Base-by-base conservation (phyloP, 1,284 basidiomycete genomes). In the Cutaneotrichosporon spelunceum region DNA sequence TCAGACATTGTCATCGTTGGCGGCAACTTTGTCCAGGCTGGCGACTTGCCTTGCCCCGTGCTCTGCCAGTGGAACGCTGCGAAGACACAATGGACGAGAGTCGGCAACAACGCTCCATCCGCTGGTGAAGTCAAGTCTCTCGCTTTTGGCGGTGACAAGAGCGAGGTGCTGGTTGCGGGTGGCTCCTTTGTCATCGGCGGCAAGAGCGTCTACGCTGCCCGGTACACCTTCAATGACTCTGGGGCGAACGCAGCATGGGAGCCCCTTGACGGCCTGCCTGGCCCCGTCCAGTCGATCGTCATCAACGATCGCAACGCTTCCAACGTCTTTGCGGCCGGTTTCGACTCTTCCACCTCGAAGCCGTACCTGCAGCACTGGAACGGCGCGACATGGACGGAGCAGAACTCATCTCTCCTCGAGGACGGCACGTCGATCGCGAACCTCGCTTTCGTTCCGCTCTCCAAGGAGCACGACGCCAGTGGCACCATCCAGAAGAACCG, bases 261-360 rank as follows among this genome's bases (percentile, higher is more conserved):
- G n/a, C 75, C 85, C 7, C 78, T 98, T 24, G 54, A 69, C 13
- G 79, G 79, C 14, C 82, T 96, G 16, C 91, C 93, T 49, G 95
- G 95, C 2, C 91, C 93, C 1, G 90, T 93, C 0, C 89, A 91
- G 9, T 92, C 95, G 14, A 77, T 97, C 56, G 88, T 88, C 59
- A 87, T 94, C 57, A 90, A 98, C 77, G 83, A 88, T 68, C 84
- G 85, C 33, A 91, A 96, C 73, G 78, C 80, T 0, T 88, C 86
- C 68, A 94, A 89, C 71, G 85, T 98, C 67, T 98, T 94, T 72
- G 91, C 90, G 49, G 90, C 93, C 48, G 95, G 95, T 62, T 84
- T 85, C 86, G 89, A 65, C 71, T 78, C 76, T 9, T 83, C 87
- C 64, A 86, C 84, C 30, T 81, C 82, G 9, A 79, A 83, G 1